A percentile compares a stretch with the other conserved stretches of the same genome.
phyloP scores from a whole-genome alignment of 176 grass and related monocot species.

The bread wheat (Triticum aestivum) region IWGSC_CS_RefSeq_v2.1 NC_057794.1:537032801-537033300 shows the following conservation, averaged over 20 bases:
- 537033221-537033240: background rate
- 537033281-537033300: slow-evolving; percentile 33
- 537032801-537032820: slow-evolving; percentile 85
- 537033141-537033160: background rate
- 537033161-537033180: background rate
- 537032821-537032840: slow-evolving; percentile 92
- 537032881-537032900: slow-evolving; percentile 42
- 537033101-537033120: background rate
- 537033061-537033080: slow-evolving; percentile 48
- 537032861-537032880: slow-evolving; percentile 73
- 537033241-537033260: background rate
- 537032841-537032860: slow-evolving; percentile 77
- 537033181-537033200: background rate
- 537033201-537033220: background rate
- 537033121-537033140: background rate
- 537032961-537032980: slow-evolving; percentile 51
- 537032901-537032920: background rate
- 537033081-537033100: background rate
- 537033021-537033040: slow-evolving; percentile 75
- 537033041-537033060: slow-evolving; percentile 77
- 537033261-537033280: background rate
- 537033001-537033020: slow-evolving; percentile 65
- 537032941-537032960: background rate
- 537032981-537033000: slow-evolving; percentile 71
- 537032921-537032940: slow-evolving; percentile 18